A percentile compares a stretch with the other conserved stretches of the same genome.
Evolutionary conservation across 1,139 yeast genomes (phyloP).

Genomic region (Dujonia santamariae): DNA sequence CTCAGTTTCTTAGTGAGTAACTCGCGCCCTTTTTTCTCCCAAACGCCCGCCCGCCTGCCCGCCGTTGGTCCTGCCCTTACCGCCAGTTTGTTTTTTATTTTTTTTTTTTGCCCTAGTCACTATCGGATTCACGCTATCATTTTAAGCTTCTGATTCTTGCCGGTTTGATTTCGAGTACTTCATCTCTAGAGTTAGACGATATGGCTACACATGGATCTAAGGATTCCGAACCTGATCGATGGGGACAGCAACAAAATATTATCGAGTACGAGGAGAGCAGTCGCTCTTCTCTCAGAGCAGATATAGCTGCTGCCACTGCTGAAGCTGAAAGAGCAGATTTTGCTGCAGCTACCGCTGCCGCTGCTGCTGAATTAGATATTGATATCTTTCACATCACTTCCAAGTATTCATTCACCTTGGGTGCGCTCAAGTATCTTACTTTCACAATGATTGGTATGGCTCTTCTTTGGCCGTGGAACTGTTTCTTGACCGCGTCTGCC

Average conservation of each 20-base stretch:
- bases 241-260: constrained; percentile 2
- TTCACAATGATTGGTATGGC: constrained; percentile 73
- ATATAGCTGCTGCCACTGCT: constrained; percentile 1
- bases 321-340: neutral
- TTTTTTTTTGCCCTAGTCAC: neutral
- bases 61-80: no score
- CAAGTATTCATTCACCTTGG: constrained; percentile 20
- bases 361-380: constrained; percentile 7
- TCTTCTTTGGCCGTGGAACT: constrained; percentile 95
- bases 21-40: no score
- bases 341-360: constrained; percentile 2
- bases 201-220: constrained; percentile 17
- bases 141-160: constrained; percentile 1
- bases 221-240: constrained; percentile 9
- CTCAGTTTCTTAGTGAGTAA: no score
- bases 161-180: constrained; percentile 3
- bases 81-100: neutral
- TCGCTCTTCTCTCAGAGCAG: neutral
- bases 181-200: constrained; percentile 14
- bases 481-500: constrained; percentile 81
- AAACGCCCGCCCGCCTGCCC: no score
- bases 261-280: neutral
- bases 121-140: neutral
- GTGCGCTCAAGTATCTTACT: constrained; percentile 54
- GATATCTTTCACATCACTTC: constrained; percentile 12